These are phyloP conservation scores for Kluyveromyces aestuarii DNA, from an alignment of 805 yeast genomes.

Conservation along the genomic window DNA sequence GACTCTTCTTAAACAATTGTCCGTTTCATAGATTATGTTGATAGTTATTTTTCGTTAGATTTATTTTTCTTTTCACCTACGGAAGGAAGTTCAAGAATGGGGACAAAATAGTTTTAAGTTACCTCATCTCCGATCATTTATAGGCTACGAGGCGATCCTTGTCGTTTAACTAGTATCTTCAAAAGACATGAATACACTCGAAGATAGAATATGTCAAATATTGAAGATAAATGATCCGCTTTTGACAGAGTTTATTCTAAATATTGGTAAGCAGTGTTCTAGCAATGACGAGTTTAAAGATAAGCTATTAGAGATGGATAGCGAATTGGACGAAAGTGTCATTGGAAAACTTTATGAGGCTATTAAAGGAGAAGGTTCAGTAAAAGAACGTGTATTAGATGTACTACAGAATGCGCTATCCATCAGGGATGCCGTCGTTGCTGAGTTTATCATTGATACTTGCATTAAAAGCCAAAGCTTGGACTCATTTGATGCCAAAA, in stretches of 20 bases:
- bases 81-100: no score
- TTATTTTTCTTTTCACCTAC: no score
- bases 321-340: constrained; percentile 25
- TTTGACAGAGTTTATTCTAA: constrained; percentile 39
- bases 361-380: constrained; percentile 1
- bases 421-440: constrained; percentile 15
- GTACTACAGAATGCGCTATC: constrained; percentile 10
- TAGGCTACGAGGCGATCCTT: no score
- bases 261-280: constrained; percentile 28
- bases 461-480: constrained; percentile 8
- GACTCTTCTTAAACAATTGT: no score
- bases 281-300: constrained; percentile 29
- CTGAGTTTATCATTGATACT: constrained; percentile 16
- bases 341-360: constrained; percentile 8
- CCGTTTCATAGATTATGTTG: no score
- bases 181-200: not conserved
- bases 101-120: no score
- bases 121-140: no score
- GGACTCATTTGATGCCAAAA: constrained; percentile 7
- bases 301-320: constrained; percentile 35
- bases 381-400: constrained; percentile 6
- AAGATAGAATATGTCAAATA: constrained; percentile 11
- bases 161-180: no score
- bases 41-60: no score
- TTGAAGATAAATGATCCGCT: constrained; percentile 34